phyloP scores from a whole-genome alignment of 1,139 yeast genomes.

The Meyerozyma smithsonii region DNA sequence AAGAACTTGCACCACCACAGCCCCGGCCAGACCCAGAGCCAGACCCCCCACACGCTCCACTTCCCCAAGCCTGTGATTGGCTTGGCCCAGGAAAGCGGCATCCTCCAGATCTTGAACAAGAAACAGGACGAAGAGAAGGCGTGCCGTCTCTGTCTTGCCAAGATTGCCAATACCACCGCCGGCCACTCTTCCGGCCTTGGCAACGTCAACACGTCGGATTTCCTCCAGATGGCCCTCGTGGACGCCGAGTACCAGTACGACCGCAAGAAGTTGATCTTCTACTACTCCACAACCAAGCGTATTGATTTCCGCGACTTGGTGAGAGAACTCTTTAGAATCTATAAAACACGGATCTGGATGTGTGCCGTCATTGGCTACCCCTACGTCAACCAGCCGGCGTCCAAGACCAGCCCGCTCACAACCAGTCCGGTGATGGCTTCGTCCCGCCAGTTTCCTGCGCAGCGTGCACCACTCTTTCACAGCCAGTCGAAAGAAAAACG shows the following conservation, averaged over 20 bases:
- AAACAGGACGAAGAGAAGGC: constrained; percentile 72
- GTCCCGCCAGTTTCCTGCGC: background rate
- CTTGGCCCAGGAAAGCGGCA: constrained; percentile 59
- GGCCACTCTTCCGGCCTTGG: constrained; percentile 3
- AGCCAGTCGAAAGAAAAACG: constrained; percentile 2
- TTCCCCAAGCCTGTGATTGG: constrained; percentile 75
- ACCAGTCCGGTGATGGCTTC: constrained; percentile 1
- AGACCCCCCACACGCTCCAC: constrained; percentile 41
- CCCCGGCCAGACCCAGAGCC: constrained; percentile 5
- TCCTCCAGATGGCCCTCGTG: constrained; percentile 19
- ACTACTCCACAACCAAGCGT: constrained; percentile 21
- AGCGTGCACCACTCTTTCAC: background rate
- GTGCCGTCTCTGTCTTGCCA: constrained; percentile 54
- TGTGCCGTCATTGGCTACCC: constrained; percentile 23
- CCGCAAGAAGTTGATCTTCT: constrained; percentile 22
- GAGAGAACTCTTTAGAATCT: constrained; percentile 20
- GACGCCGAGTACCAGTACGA: constrained; percentile 26
- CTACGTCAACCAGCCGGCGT: constrained; percentile 6
- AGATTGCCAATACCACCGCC: constrained; percentile 41
- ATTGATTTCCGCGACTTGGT: constrained; percentile 25
- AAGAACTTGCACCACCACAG: constrained; percentile 15
- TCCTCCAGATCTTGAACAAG: constrained; percentile 55
- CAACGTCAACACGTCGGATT: constrained; percentile 11
- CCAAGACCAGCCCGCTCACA: constrained; percentile 6
- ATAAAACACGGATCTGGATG: constrained; percentile 27